Evolutionary conservation across 2,329 filamentous ascomycete species (phyloP), one percentile per base, ranked within the genome.

Genomic region (Aspergillus unguis): DNA sequence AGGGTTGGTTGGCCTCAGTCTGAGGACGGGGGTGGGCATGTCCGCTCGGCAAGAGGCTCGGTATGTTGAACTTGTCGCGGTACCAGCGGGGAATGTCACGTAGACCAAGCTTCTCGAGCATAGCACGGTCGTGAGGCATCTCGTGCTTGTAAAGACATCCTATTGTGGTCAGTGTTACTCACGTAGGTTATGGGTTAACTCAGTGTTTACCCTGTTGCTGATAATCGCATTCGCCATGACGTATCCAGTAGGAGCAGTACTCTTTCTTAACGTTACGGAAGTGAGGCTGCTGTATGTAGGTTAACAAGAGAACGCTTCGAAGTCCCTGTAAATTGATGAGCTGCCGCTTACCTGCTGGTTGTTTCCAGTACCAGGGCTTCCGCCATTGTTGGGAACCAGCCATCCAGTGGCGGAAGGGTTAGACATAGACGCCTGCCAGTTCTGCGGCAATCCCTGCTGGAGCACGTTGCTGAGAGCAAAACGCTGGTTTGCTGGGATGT

Each of bases 231-330:
- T 88, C 84, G 23, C 90, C 91, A 53, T 88, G 86, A 62, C 89
- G 85, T 50, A 96, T 86, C 91, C 91, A 96, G 70, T 92, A 90
- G 53, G 90, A 89, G 72, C 91, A 96, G 70, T 87, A 95, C 26
- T 87, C 75, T 68, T 95, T 95, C 63, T 81, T 83, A 5, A 48
- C 17, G 29, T 58, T 61, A 11, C 51, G 51, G 23, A 38, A 45
- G 52, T 58, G 45, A 26, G 47, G 27, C 42, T 53, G 46, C 47
- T 54, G 44, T 4, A 33, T n/a, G 29, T 46, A 27, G 31, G 50
- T 62, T 47, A 61, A 42, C n/a, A 26, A 32, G 10, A 25, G 5
- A 23, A 9, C n/a, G 17, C 11, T 38, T 6, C n/a, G 6, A 10
- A 6, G n/a, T 7, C 5, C 36, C 9, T 25, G 17, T 23, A 23